Base-by-base conservation (phyloP, 192 early-diverging fungal species). In the Umbelopsis isabellina region DNA sequence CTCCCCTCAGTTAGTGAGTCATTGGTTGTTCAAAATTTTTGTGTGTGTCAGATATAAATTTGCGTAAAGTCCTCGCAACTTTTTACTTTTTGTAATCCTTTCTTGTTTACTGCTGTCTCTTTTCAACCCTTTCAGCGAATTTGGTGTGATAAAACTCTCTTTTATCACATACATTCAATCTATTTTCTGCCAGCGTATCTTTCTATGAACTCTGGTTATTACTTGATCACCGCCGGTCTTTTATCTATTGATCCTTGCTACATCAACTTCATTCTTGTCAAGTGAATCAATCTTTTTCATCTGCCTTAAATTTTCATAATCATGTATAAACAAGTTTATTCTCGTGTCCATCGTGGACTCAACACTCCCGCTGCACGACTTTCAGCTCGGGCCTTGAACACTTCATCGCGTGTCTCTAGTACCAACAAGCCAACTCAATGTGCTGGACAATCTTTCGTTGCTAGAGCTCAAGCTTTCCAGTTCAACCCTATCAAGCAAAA, bases 401-500 rank as follows among this genome's bases (percentile, higher is more conserved):
- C 67, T 20, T 69, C 68, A 35, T 44, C 52, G 20, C 67, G 67
- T 50, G 66, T 45, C 27, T 46, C 66, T 2, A 25, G 20, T 65
- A 37, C 61, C 37, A 25, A 20, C 23, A n/a, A 20, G 10, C 47
- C 67, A 48, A 49, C 35, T 66, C 65, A 18, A 45, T 45, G n/a
- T 22, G 33, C 22, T n/a, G n/a, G 27, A 37, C 67, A 46, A 44
- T 51, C 67, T 33, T 7, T 13, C 25, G 23, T 58, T 41, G 37
- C 41, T 21, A n/a, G 23, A 27, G 55, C 55, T 35, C 55, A 61
- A 61, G 55, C 55, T 61, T 61, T 25, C 16, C 75, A 78, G 49
- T 86, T 88, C 73, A 71, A 66, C 69, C 84, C 76, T 47, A 69
- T 86, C n/a, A 49, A 66, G 33, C 64, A 73, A 52, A 49, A 30